Base-by-base conservation (phyloP, 305 asterid species). In the Fraxinus xanthoxyloides region DNA sequence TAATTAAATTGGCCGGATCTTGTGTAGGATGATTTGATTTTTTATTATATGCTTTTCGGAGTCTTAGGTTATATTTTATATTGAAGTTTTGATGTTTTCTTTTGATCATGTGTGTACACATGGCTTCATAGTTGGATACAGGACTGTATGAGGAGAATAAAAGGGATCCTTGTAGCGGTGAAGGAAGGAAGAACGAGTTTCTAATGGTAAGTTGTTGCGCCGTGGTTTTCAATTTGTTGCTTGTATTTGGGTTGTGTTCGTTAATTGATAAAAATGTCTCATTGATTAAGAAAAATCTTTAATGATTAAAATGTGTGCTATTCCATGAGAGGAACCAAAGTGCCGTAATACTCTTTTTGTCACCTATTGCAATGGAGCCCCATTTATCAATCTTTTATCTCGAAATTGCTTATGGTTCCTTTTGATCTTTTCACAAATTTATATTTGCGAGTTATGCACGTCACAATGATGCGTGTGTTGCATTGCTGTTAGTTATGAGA, bases 1-100 rank as follows among this genome's bases (percentile, higher is more conserved):
- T 40, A 43, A 8, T 48, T 76, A 32, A 63, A 40, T 54, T 59
- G 81, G 51, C 40, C 4, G 77, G 82, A 73, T 85, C 76, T 51
- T 78, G 38, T 40, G 70, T 56, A 24, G 21, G 7, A 75, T 30
- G 17, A n/a, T 59, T 74, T 32, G 78, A 12, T 31, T 80, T 43
- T 73, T 48, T 15, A 51, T 59, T 46, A 59, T 46, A 61, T 61
- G 30, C 19, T 59, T 59, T 59, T 26, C 12, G 81, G 34, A 15
- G 7, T 43, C 8, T 35, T 35, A 35, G 5, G 35, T 28, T 36
- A 30, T 24, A 26, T 67, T 24, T 21, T 35, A 34, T 51, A 67
- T 24, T 35, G 38, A 35, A 35, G 38, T 35, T 35, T 0, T 76
- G 7, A 67, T 32, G 76, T 81, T 78, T n/a, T 74, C 28, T 35